Percentiles rank a stretch among this genome's conserved stretches.
These are phyloP conservation scores for Penicillium paradoxum DNA, from an alignment of 495 filamentous ascomycete species.

Conservation along the genomic window DNA sequence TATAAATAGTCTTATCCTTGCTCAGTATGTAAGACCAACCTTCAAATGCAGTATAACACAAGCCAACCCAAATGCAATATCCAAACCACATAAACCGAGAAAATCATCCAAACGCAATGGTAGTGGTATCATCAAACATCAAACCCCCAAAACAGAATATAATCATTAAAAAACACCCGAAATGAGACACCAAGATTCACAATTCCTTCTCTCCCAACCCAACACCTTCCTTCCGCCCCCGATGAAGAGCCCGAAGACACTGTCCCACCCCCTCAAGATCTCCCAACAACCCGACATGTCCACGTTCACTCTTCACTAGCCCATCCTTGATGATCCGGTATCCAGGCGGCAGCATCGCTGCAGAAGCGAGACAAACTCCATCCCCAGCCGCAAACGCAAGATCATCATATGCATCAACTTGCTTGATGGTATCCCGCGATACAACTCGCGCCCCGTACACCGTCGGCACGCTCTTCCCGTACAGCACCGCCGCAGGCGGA, in stretches of 20 bases:
- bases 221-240: conserved; percentile 65
- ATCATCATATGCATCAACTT: conserved; percentile 78
- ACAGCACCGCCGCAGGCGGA: conserved; percentile 79
- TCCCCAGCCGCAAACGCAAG: conserved; percentile 83
- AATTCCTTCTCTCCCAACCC: conserved; percentile 44
- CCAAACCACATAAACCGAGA: neutral
- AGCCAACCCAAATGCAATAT: neutral
- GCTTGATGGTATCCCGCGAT: conserved; percentile 62
- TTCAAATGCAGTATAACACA: conserved; percentile 3
- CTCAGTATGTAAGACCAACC: neutral
- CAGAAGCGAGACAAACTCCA: conserved; percentile 79
- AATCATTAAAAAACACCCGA: neutral
- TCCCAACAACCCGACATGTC: conserved; percentile 80
- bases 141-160: neutral
- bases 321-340: conserved; percentile 69
- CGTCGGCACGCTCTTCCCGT: conserved; percentile 81
- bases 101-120: conserved; percentile 10
- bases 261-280: conserved; percentile 78
- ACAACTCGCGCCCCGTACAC: conserved; percentile 72
- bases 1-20: neutral
- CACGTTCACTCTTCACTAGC: conserved; percentile 70
- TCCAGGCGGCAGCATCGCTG: conserved; percentile 80
- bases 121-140: conserved; percentile 18
- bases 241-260: conserved; percentile 61
- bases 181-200: neutral